Percentiles rank a stretch among this genome's conserved stretches.
phyloP scores from a whole-genome alignment of 192 early-diverging fungal genomes.

The Podila minutissima region DNA sequence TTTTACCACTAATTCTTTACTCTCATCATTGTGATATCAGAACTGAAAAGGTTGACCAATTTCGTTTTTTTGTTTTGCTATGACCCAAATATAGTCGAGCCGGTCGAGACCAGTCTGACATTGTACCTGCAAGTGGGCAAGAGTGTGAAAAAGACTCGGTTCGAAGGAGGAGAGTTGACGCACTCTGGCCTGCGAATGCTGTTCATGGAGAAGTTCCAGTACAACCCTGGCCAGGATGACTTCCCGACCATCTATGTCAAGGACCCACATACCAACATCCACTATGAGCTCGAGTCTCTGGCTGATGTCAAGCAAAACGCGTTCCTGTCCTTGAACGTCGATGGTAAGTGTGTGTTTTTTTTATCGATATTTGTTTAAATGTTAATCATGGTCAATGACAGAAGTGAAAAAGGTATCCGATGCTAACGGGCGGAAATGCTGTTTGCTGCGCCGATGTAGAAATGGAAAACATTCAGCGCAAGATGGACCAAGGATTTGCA shows the following conservation, averaged over 20 bases:
- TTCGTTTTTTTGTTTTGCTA: background rate
- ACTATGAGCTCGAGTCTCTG: slow-evolving; percentile 73
- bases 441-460: slow-evolving; percentile 10
- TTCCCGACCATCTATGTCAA: slow-evolving; percentile 74
- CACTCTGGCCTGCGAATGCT: slow-evolving; percentile 66
- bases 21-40: background rate
- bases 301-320: slow-evolving; percentile 65
- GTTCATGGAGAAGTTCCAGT: slow-evolving; percentile 75
- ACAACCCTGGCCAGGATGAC: slow-evolving; percentile 64
- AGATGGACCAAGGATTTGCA: slow-evolving; percentile 54
- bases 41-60: too few species aligned
- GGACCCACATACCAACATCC: slow-evolving; percentile 56
- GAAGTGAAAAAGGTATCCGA: too few species aligned
- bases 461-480: slow-evolving; percentile 57
- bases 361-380: background rate
- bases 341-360: slow-evolving; percentile 47
- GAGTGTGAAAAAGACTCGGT: slow-evolving; percentile 60
- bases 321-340: slow-evolving; percentile 55
- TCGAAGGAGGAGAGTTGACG: slow-evolving; percentile 63
- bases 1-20: background rate
- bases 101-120: slow-evolving; percentile 12
- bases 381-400: slow-evolving; percentile 7
- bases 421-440: too few species aligned
- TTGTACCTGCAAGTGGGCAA: slow-evolving; percentile 72
- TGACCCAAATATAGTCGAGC: background rate